These are phyloP conservation scores for Protomyces arabidopsidicola DNA, from an alignment of 1,139 yeast species.

Conservation along the genomic window DNA sequence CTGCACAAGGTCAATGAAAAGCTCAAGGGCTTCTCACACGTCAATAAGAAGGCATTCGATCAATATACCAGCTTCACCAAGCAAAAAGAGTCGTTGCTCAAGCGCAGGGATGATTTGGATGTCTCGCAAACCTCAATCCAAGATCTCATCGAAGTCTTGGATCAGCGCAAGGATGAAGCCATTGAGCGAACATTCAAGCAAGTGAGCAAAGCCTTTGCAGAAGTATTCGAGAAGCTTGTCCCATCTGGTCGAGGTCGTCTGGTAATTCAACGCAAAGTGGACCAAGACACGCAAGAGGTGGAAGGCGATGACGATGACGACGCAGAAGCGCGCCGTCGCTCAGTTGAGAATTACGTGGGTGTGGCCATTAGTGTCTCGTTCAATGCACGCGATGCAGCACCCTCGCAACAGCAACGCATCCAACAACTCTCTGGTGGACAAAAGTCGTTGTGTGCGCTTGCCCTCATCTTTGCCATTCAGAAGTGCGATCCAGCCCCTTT, in stretches of 20 bases:
- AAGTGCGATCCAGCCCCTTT: conserved; percentile 96
- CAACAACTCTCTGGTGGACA: conserved; percentile 97
- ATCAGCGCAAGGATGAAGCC: conserved; percentile 76
- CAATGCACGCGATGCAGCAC: conserved; percentile 64
- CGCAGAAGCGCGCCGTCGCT: conserved; percentile 30
- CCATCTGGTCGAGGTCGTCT: conserved; percentile 78
- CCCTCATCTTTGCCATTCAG: conserved; percentile 88
- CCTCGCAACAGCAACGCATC: conserved; percentile 70
- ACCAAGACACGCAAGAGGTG: conserved; percentile 35
- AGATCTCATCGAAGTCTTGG: conserved; percentile 63
- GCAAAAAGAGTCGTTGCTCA: conserved; percentile 62
- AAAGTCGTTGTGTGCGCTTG: conserved; percentile 89
- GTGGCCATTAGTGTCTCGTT: conserved; percentile 86
- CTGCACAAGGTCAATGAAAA: conserved; percentile 57
- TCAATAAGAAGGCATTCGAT: conserved; percentile 86
- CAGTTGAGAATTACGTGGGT: conserved; percentile 66
- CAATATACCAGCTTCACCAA: conserved; percentile 70
- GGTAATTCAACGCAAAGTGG: conserved; percentile 51
- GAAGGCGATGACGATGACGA: conserved; percentile 37
- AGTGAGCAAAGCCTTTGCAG: conserved; percentile 67
- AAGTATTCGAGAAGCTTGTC: conserved; percentile 72
- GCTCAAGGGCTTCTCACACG: conserved; percentile 63
- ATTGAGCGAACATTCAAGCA: conserved; percentile 71
- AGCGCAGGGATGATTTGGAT: conserved; percentile 65
- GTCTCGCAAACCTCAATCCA: conserved; percentile 70